Conservation (phyloP, 805 yeast species). For the Metschnikowia proteae region DNA sequence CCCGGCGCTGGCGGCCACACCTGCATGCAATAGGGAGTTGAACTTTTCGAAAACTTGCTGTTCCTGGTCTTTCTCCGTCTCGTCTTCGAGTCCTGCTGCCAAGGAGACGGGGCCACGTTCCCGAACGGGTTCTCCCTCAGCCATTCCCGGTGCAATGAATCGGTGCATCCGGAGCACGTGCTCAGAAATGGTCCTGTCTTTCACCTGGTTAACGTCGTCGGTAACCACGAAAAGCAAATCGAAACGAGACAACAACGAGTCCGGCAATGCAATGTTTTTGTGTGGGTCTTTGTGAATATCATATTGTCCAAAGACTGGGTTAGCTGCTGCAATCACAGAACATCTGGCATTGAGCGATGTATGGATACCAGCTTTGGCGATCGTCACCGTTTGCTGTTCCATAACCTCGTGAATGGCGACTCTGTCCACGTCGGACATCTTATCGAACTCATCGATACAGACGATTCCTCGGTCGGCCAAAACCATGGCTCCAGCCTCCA, state of each 20-base stretch:
- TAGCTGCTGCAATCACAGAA: constrained; percentile 96
- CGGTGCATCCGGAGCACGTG: constrained; percentile 94
- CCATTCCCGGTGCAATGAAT: constrained; percentile 78
- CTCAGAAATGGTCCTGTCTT: constrained; percentile 85
- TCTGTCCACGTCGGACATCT: constrained; percentile 94
- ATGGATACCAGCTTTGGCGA: constrained; percentile 97
- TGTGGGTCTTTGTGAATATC: constrained; percentile 95
- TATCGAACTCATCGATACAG: constrained; percentile 98
- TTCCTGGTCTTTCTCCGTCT: constrained; percentile 43
- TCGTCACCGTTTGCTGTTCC: constrained; percentile 99
- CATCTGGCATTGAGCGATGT: constrained; percentile 95
- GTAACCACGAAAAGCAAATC: constrained; percentile 94
- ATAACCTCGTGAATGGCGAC: constrained; percentile 99
- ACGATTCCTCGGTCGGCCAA: constrained; percentile 96
- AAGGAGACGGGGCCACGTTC: constrained; percentile 68
- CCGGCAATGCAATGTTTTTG: constrained; percentile 94
- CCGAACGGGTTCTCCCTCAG: constrained; percentile 91
- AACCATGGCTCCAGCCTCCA: constrained; percentile 99
- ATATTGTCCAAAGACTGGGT: constrained; percentile 95
- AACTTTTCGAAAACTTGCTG: constrained; percentile 80
- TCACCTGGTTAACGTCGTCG: constrained; percentile 82
- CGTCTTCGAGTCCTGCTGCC: constrained; percentile 72
- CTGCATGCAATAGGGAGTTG: constrained; percentile 78
- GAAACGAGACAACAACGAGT: constrained; percentile 92
- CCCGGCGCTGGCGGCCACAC: constrained; percentile 41